phyloP scores from a whole-genome alignment of 495 filamentous ascomycete genomes.

The Xylaria palmicola region DNA sequence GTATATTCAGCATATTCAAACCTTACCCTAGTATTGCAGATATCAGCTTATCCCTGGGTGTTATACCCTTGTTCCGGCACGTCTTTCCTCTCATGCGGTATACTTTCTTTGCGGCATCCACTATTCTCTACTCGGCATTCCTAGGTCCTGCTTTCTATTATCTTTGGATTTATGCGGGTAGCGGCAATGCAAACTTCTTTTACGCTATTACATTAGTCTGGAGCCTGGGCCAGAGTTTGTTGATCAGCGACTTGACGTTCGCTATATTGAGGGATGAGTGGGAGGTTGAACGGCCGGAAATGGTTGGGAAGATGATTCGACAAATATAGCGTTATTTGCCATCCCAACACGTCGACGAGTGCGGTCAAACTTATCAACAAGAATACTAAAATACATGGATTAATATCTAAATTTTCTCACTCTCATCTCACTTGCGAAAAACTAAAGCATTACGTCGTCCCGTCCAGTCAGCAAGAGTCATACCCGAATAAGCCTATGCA shows the following conservation, averaged over 20 bases:
- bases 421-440: not conserved
- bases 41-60: conserved; percentile 75
- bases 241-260: conserved; percentile 80
- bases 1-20: conserved; percentile 90
- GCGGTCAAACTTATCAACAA: not conserved
- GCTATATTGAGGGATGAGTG: conserved; percentile 89
- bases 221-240: conserved; percentile 80
- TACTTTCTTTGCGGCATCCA: conserved; percentile 78
- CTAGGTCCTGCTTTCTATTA: conserved; percentile 95
- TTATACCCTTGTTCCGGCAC: conserved; percentile 86
- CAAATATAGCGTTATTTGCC: conserved; percentile 60
- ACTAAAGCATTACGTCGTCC: not conserved
- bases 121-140: conserved; percentile 80
- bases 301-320: conserved; percentile 78
- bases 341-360: not conserved
- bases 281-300: conserved; percentile 88
- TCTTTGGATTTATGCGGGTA: conserved; percentile 97
- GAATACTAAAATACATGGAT: not conserved
- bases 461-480: not conserved
- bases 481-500: conserved; percentile 1
- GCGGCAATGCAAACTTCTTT: conserved; percentile 98
- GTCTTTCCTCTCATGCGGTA: conserved; percentile 96
- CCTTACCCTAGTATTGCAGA: conserved; percentile 93
- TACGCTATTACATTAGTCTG: conserved; percentile 98
- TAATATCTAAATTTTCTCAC: not conserved